Percentiles rank a stretch among this genome's conserved stretches.
phyloP scores from a whole-genome alignment of 1,284 basidiomycete genomes.

The Heliocybe sulcata region DNA sequence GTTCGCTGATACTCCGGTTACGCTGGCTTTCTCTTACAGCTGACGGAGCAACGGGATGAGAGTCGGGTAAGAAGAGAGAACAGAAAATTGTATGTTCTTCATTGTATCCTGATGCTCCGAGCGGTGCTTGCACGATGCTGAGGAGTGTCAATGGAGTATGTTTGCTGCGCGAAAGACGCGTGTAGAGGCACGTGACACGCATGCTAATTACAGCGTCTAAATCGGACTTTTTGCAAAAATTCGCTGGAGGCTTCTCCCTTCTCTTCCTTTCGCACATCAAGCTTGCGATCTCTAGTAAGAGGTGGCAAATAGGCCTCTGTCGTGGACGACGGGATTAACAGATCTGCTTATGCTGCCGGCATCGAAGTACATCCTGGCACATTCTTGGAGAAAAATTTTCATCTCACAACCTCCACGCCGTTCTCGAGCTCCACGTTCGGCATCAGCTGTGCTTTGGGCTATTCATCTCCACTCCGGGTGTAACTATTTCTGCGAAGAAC shows the following conservation, averaged over 20 bases:
- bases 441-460: no score
- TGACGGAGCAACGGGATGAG: neutral
- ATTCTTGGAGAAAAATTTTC: no score
- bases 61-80: neutral
- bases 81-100: neutral
- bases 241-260: neutral
- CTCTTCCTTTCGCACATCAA: no score
- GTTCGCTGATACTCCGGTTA: neutral
- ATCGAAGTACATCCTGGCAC: no score
- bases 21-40: neutral
- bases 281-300: no score
- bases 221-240: neutral
- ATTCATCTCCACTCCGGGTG: no score
- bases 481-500: no score
- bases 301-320: no score
- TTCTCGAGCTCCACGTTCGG: no score
- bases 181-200: neutral
- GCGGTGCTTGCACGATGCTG: neutral
- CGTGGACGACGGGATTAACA: no score
- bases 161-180: constrained; percentile 1
- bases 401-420: no score
- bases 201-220: neutral
- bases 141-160: neutral
- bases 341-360: no score
- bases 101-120: neutral